phyloP scores from a whole-genome alignment of 164 flowering plant species.

The Tetrastigma voinierianum region DNA sequence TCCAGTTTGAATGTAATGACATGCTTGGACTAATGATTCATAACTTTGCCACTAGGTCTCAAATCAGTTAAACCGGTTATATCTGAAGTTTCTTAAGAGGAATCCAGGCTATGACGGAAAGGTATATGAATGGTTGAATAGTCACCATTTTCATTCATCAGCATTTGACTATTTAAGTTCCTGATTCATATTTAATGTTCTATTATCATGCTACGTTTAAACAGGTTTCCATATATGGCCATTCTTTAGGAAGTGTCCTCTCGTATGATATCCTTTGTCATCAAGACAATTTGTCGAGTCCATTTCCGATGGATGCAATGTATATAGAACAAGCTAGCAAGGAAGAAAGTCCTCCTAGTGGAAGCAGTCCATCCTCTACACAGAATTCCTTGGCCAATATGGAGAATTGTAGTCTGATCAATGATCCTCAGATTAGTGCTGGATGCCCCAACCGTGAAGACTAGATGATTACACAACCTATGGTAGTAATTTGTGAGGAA shows the following conservation, averaged over 20 bases:
- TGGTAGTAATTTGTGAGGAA: conserved; percentile 16
- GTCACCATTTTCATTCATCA: neutral
- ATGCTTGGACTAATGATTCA: neutral
- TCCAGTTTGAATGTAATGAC: neutral
- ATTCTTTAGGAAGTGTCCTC: conserved; percentile 97
- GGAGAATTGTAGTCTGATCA: conserved; percentile 12
- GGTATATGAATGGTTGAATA: conserved; percentile 39
- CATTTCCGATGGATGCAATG: conserved; percentile 77
- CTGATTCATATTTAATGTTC: neutral
- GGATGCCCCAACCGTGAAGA: conserved; percentile 19
- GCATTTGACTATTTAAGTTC: neutral
- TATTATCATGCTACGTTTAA: conserved; percentile 1
- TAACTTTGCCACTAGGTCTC: conserved; percentile 61
- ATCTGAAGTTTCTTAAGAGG: conserved; percentile 81
- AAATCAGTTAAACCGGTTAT: conserved; percentile 77
- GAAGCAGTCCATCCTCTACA: conserved; percentile 21
- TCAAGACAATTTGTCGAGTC: conserved; percentile 73
- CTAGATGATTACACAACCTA: conserved; percentile 12
- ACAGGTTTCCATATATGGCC: conserved; percentile 94
- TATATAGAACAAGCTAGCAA: conserved; percentile 34
- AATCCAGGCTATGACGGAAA: conserved; percentile 99
- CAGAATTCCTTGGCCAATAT: conserved; percentile 12
- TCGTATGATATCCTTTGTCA: conserved; percentile 98
- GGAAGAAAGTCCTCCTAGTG: conserved; percentile 22
- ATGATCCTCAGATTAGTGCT: conserved; percentile 18